Percentiles rank a stretch among this genome's conserved stretches.
Conservation (phyloP, 352 stramenopile species). For the Peronospora belbahrii region DNA sequence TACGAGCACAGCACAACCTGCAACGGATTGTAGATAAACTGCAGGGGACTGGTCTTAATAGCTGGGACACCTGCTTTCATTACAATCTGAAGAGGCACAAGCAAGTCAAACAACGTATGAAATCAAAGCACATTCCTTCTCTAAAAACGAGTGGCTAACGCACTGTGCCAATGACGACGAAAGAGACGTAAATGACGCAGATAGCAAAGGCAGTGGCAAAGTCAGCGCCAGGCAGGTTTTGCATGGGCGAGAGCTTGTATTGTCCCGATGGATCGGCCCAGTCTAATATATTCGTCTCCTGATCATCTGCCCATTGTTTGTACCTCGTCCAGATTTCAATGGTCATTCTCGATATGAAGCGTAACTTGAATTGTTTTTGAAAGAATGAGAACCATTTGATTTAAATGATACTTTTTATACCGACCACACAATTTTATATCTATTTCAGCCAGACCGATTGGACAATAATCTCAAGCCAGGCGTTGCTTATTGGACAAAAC, state of each 20-base stretch:
- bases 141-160: conserved; percentile 11
- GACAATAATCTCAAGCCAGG: no score
- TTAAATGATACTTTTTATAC: no score
- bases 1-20: conserved; percentile 95
- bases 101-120: neutral
- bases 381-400: no score
- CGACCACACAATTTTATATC: no score
- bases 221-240: conserved; percentile 38
- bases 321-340: conserved; percentile 42
- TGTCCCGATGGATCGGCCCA: conserved; percentile 37
- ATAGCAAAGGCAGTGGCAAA: conserved; percentile 53
- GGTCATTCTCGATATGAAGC: conserved; percentile 23
- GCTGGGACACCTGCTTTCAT: conserved; percentile 68
- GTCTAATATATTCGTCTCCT: conserved; percentile 39
- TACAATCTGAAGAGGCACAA: conserved; percentile 21
- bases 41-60: conserved; percentile 75
- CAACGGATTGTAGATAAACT: conserved; percentile 97
- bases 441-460: no score
- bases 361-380: conserved; percentile 14
- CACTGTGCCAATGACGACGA: conserved; percentile 61
- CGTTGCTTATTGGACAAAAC: no score
- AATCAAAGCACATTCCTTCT: conserved; percentile 13
- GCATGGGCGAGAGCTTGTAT: conserved; percentile 41
- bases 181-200: conserved; percentile 51
- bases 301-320: conserved; percentile 49